Base-by-base conservation (phyloP, 225 moss, liverwort and hornwort genomes). In the Thuidium tamariscinum region DNA sequence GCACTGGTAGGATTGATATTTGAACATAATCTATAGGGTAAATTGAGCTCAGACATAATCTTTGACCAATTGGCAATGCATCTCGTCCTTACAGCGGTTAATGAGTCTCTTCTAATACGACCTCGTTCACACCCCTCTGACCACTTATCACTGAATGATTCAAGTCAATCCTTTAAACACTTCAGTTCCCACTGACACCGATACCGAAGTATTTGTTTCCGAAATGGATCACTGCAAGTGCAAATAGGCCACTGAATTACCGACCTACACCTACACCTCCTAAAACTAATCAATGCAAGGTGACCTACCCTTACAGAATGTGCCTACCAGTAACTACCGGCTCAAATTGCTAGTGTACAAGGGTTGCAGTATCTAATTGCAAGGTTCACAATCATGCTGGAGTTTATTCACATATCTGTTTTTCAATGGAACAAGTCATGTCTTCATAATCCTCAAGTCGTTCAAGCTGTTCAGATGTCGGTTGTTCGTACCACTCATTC, bases 401-500 rank as follows among this genome's bases (percentile, higher is more conserved):
- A 57, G 51, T 37, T 86, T 62, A 90, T 85, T 86, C 84, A 87
- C 88, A 90, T 54, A 21, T 68, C 67, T 74, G 84, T 56, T 84
- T 65, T n/a, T 88, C 92, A 82, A 82, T 87, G 36, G 88, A 88
- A 88, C 92, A 88, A 52, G 88, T 92, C 85, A 81, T 90, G 80
- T 90, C 92, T 83, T 90, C 90, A 49, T 86, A 88, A 44, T 89
- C 88, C 55, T 85, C 89, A 74, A 92, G 78, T 56, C 65, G 73
- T 67, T 89, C 83, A 46, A 92, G 61, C 83, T 87, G 74, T 34
- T 89, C 89, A 46, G 89, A 85, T 83, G 81, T 90, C 64, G 94
- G 94, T 84, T 92, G 91, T 86, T 92, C 74, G 69, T 96, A 96
- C 96, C 95, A 95, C 79, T 96, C 94, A 67, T 96, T 94, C 85